These are phyloP conservation scores for Oldenlandia corymbosa DNA, from an alignment of 257 asterid genomes.

Conservation along the genomic window DNA sequence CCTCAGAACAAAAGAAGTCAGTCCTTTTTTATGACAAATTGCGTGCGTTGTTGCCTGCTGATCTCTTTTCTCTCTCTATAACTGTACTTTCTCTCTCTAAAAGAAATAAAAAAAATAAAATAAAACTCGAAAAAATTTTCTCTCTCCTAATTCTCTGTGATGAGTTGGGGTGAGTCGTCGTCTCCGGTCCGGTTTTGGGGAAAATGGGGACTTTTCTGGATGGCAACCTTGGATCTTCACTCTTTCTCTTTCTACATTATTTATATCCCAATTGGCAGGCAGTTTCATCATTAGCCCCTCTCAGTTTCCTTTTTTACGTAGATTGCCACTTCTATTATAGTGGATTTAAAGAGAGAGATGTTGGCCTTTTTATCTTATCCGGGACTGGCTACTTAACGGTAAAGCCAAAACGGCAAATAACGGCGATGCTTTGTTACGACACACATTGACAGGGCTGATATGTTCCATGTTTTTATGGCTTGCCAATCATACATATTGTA, in stretches of 20 bases:
- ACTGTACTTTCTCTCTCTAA: constrained; percentile 18
- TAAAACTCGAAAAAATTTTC: too few species aligned
- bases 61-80: constrained; percentile 21
- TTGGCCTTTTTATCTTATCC: too few species aligned
- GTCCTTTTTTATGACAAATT: constrained; percentile 23
- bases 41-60: constrained; percentile 29
- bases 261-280: constrained; percentile 13
- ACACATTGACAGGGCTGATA: not conserved
- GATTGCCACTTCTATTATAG: constrained; percentile 28
- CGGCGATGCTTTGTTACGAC: constrained; percentile 21
- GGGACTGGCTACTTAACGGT: constrained; percentile 22
- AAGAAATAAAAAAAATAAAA: too few species aligned
- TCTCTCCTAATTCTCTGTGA: too few species aligned
- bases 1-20: not conserved
- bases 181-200: constrained; percentile 29
- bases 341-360: not conserved
- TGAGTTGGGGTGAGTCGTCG: constrained; percentile 49
- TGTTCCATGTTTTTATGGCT: too few species aligned
- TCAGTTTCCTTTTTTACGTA: constrained; percentile 22
- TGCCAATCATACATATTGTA: too few species aligned
- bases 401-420: constrained; percentile 28
- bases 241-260: not conserved
- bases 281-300: constrained; percentile 20
- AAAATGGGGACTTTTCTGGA: constrained; percentile 30
- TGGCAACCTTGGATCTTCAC: constrained; percentile 49